phyloP scores from a whole-genome alignment of 371 early-diverging fungal genomes.

The Syncephalastrum contaminatum region DNA sequence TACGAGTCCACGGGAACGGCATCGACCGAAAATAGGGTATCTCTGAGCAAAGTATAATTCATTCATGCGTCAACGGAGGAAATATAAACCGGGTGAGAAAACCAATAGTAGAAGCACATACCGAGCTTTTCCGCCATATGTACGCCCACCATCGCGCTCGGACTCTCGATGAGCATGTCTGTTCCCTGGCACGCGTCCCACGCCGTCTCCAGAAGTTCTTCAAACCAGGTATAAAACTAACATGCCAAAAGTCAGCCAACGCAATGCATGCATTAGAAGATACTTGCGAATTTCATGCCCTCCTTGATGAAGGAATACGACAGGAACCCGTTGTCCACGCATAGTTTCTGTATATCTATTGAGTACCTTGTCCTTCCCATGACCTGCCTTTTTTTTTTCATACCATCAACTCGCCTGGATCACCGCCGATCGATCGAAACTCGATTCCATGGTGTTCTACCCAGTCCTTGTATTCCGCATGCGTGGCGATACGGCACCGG shows the following conservation, averaged over 20 bases:
- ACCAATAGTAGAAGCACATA: no score
- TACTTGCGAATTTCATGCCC: conserved; percentile 50
- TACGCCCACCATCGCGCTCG: conserved; percentile 74
- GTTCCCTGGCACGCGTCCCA: conserved; percentile 74
- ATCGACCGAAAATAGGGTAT: conserved; percentile 76
- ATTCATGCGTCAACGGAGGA: not conserved
- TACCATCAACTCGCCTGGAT: conserved; percentile 69
- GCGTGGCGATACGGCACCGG: conserved; percentile 72
- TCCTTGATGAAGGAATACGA: conserved; percentile 70
- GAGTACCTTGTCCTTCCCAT: not conserved
- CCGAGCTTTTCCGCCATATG: conserved; percentile 76
- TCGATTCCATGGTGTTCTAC: conserved; percentile 72
- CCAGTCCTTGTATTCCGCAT: conserved; percentile 73
- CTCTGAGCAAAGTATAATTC: conserved; percentile 11
- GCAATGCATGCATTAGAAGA: no score
- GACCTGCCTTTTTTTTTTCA: not conserved
- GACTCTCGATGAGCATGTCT: conserved; percentile 74
- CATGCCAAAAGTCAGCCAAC: not conserved
- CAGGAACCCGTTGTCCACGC: conserved; percentile 78
- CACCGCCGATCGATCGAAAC: conserved; percentile 70
- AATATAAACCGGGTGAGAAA: no score
- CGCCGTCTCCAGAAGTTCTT: conserved; percentile 60
- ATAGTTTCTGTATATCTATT: conserved; percentile 49
- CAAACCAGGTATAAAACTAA: conserved; percentile 75
- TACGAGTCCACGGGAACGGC: conserved; percentile 81